Evolutionary conservation across 2,329 filamentous ascomycete genomes (phyloP).

Genomic region (Colletotrichum cereale): DNA sequence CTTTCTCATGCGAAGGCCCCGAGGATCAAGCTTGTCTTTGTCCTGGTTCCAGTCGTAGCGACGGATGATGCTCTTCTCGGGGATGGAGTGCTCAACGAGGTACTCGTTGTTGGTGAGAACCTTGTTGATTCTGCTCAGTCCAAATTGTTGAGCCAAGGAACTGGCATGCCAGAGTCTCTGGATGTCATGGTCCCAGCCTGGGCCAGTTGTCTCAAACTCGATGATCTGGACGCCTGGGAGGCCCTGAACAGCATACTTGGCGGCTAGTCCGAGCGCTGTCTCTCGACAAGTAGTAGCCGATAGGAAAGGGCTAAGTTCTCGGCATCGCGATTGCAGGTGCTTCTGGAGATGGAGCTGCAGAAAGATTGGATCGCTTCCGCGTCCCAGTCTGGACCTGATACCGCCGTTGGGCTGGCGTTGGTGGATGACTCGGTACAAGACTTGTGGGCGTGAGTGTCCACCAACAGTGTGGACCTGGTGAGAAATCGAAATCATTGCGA

Average conservation of each 20-base stretch:
- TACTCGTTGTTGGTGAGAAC: background rate
- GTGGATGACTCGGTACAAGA: background rate
- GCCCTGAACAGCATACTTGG: background rate
- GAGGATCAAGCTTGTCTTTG: background rate
- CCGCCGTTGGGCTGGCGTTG: background rate
- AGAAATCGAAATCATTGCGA: background rate
- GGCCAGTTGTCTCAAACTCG: background rate
- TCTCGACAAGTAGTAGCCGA: background rate
- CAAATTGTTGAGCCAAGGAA: background rate
- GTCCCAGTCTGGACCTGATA: background rate
- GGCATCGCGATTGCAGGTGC: background rate
- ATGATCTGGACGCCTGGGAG: background rate
- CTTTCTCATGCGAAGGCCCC: background rate
- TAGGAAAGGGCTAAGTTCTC: constrained; percentile 1
- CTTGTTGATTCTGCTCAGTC: background rate
- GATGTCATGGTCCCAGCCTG: background rate
- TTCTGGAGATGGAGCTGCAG: constrained; percentile 9
- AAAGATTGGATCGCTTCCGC: constrained; percentile 4
- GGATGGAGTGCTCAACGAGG: constrained; percentile 13
- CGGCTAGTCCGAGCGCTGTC: background rate
- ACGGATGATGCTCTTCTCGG: background rate
- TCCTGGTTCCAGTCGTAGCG: background rate
- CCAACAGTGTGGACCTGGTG: background rate
- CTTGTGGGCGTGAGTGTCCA: rapidly evolving
- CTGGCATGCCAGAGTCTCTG: constrained; percentile 11